Conservation (phyloP, 2,329 filamentous ascomycete genomes). For the Claviceps monticola region DNA sequence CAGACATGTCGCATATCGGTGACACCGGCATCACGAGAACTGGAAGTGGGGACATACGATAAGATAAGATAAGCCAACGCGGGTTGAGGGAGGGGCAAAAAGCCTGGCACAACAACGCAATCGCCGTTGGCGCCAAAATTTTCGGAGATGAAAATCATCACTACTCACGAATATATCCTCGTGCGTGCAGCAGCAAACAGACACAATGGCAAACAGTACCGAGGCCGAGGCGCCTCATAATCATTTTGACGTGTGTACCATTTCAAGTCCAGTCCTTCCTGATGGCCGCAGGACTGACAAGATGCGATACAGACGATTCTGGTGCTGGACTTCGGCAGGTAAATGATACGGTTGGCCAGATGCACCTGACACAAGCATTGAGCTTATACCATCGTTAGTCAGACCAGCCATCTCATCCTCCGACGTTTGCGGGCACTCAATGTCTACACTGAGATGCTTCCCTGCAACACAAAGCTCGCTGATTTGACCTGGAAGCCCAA, state of each 20-base stretch:
- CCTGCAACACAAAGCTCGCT: constrained; percentile 67
- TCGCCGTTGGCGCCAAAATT: background rate
- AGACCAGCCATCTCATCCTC: constrained; percentile 56
- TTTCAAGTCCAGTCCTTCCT: background rate
- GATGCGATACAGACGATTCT: constrained; percentile 42
- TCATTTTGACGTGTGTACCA: constrained; percentile 4
- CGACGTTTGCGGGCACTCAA: constrained; percentile 48
- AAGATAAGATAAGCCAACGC: background rate
- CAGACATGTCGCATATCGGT: too few relatives aligned
- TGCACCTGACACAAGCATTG: background rate
- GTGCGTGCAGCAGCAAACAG: background rate
- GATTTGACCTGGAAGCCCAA: constrained; percentile 68
- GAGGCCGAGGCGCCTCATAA: constrained; percentile 9
- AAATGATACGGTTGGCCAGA: background rate
- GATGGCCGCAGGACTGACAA: background rate
- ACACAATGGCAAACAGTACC: background rate
- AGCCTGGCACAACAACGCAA: background rate
- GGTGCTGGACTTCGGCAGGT: constrained; percentile 48
- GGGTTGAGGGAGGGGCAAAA: background rate
- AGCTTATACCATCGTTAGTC: background rate
- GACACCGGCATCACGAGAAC: too few relatives aligned
- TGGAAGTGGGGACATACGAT: background rate
- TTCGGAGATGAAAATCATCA: background rate
- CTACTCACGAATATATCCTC: background rate
- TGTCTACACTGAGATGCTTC: constrained; percentile 68